A percentile compares a stretch with the other conserved stretches of the same genome.
Evolutionary conservation across 306 rosid species (phyloP).

Genomic region (Canavalia gladiata): DNA sequence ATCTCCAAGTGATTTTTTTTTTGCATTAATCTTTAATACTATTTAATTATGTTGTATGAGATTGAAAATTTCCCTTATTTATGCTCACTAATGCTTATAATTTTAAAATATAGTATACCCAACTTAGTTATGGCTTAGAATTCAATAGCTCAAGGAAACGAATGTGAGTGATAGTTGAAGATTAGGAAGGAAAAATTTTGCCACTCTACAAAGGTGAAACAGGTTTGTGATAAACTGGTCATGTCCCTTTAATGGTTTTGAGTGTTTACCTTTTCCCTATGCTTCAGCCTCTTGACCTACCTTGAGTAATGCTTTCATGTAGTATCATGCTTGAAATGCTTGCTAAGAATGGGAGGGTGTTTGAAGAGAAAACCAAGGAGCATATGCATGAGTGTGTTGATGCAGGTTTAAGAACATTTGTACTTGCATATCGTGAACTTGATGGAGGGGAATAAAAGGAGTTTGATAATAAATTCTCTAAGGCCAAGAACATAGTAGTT

Average conservation of each 20-base stretch:
- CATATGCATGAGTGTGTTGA: slow-evolving; percentile 83
- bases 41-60: too few species aligned
- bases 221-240: slow-evolving; percentile 63
- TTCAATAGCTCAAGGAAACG: slow-evolving; percentile 91
- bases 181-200: slow-evolving; percentile 70
- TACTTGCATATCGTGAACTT: slow-evolving; percentile 84
- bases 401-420: slow-evolving; percentile 86
- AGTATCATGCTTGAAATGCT: slow-evolving; percentile 97
- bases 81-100: too few species aligned
- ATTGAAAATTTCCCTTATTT: too few species aligned
- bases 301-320: slow-evolving; percentile 46
- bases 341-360: slow-evolving; percentile 70
- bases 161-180: slow-evolving; percentile 91
- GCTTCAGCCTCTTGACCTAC: slow-evolving; percentile 16
- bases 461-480: slow-evolving; percentile 62
- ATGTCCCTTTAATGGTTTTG: slow-evolving; percentile 8
- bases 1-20: too few species aligned
- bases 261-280: background rate
- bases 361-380: slow-evolving; percentile 74
- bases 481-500: slow-evolving; percentile 75
- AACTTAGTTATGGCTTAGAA: slow-evolving; percentile 68
- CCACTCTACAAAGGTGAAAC: slow-evolving; percentile 92
- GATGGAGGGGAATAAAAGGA: slow-evolving; percentile 72
- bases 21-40: too few species aligned
- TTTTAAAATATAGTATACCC: too few species aligned